A percentile compares a stretch with the other conserved stretches of the same genome.
Evolutionary conservation across 1,284 basidiomycete species (phyloP).

Genomic region (Flammula alnicola): DNA sequence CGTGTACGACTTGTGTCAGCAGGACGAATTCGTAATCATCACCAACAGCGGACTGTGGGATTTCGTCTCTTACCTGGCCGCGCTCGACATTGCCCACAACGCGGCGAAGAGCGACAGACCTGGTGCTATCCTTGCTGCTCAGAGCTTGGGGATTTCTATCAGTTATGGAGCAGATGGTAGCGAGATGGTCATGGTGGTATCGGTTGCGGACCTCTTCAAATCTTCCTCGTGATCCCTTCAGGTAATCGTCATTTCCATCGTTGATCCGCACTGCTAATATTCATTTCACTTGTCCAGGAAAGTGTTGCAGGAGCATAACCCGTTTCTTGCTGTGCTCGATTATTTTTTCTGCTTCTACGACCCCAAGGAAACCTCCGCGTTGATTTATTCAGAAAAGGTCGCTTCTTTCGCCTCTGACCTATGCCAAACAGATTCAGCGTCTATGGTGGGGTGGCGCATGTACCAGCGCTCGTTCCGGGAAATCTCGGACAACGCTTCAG

Average conservation of each 20-base stretch:
- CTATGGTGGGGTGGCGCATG: too few relatives aligned
- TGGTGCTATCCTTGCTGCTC: conserved; percentile 97
- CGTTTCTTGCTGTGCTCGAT: too few relatives aligned
- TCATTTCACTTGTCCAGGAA: too few relatives aligned
- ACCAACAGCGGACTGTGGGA: conserved; percentile 96
- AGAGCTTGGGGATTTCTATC: conserved; percentile 96
- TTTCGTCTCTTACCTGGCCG: conserved; percentile 93
- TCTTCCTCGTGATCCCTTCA: conserved; percentile 48
- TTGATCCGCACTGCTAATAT: too few relatives aligned
- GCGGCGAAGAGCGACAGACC: conserved; percentile 83
- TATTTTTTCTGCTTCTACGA: too few relatives aligned
- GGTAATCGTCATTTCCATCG: conserved; percentile 46
- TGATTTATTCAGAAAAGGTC: too few relatives aligned
- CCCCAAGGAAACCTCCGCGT: too few relatives aligned
- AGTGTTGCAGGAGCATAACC: too few relatives aligned
- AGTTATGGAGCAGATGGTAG: conserved; percentile 95
- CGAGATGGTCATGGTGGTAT: conserved; percentile 98
- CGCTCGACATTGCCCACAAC: conserved; percentile 93
- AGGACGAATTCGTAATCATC: conserved; percentile 97
- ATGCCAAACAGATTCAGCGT: too few relatives aligned
- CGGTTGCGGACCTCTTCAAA: conserved; percentile 80
- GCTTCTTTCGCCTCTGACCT: too few relatives aligned
- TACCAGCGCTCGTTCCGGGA: too few relatives aligned
- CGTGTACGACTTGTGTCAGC: conserved; percentile 74
- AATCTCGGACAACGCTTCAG: too few relatives aligned